Conservation (phyloP, 306 rosid genomes). For the Acacia crassicarpa region DNA sequence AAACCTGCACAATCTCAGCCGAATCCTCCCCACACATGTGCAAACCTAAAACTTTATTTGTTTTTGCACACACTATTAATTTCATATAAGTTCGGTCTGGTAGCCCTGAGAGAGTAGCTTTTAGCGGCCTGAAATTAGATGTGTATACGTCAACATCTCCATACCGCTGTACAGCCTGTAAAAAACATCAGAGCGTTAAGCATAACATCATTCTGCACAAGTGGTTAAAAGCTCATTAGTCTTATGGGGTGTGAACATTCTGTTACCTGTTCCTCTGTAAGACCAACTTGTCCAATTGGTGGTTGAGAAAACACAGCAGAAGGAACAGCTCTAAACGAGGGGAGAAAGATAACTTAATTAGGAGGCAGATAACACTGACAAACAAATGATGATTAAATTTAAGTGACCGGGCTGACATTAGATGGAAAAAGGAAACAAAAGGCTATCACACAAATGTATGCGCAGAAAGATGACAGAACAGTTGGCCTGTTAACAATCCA, state of each 20-base stretch:
- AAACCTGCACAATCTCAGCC: slow-evolving; percentile 90
- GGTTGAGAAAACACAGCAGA: slow-evolving; percentile 99
- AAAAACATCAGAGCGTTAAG: slow-evolving; percentile 28
- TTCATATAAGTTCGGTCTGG: slow-evolving; percentile 92
- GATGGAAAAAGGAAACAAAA: slow-evolving; percentile 5
- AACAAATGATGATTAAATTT: neutral
- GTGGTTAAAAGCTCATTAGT: slow-evolving; percentile 24
- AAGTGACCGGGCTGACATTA: neutral
- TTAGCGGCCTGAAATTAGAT: slow-evolving; percentile 85
- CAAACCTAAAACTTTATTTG: slow-evolving; percentile 74
- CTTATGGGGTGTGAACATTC: slow-evolving; percentile 24
- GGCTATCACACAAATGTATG: neutral
- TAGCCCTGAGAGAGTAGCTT: slow-evolving; percentile 94
- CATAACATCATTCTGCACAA: slow-evolving; percentile 22
- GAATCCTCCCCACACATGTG: slow-evolving; percentile 98
- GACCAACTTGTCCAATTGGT: slow-evolving; percentile 93
- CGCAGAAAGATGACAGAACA: slow-evolving; percentile 2
- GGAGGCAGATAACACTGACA: slow-evolving; percentile 18
- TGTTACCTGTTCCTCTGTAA: slow-evolving; percentile 85
- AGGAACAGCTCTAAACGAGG: slow-evolving; percentile 69
- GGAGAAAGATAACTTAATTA: slow-evolving; percentile 27
- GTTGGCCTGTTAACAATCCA: neutral
- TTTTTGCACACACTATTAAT: slow-evolving; percentile 76
- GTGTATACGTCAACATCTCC: slow-evolving; percentile 88
- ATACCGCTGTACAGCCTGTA: slow-evolving; percentile 71